Conservation (phyloP, 208 protist genomes). For the Trypanosoma lewisi region DNA sequence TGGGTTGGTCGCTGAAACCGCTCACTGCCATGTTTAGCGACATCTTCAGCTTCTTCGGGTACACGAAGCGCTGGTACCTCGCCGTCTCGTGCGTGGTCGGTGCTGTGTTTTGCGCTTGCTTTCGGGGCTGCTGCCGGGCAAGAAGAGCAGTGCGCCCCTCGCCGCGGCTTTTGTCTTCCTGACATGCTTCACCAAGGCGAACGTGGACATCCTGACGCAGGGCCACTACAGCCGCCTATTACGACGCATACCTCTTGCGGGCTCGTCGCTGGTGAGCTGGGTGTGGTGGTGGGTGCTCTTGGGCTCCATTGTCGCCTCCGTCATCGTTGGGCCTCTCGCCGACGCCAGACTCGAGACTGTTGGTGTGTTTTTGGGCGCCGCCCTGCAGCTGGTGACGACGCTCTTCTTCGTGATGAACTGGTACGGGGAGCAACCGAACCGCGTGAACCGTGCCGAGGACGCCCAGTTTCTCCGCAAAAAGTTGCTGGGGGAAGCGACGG, state of each 20-base stretch:
- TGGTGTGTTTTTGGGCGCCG: constrained; percentile 55
- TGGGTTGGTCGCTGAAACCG: constrained; percentile 72
- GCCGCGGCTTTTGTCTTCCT: constrained; percentile 53
- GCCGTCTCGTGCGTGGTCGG: constrained; percentile 45
- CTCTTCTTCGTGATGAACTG: constrained; percentile 65
- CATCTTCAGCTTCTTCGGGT: constrained; percentile 57
- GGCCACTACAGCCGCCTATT: constrained; percentile 78
- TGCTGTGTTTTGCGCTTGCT: constrained; percentile 30
- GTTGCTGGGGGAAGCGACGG: constrained; percentile 3
- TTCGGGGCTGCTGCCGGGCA: constrained; percentile 48
- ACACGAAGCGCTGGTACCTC: constrained; percentile 77
- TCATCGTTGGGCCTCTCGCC: constrained; percentile 54
- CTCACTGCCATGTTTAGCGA: constrained; percentile 61
- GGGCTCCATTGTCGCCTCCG: constrained; percentile 40
- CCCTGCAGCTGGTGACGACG: constrained; percentile 43
- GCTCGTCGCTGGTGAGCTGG: constrained; percentile 59
- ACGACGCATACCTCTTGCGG: constrained; percentile 36
- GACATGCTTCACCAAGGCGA: constrained; percentile 47
- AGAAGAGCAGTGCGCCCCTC: constrained; percentile 30
- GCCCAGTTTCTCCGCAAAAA: constrained; percentile 28
- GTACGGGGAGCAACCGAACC: constrained; percentile 65
- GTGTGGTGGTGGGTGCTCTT: constrained; percentile 61
- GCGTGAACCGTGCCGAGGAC: constrained; percentile 48
- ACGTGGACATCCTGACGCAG: constrained; percentile 75
- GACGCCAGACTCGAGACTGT: constrained; percentile 44